These are phyloP conservation scores for Pyrenochaeta sp. DNA, from an alignment of 2,329 filamentous ascomycete genomes.

Conservation along the genomic window DNA sequence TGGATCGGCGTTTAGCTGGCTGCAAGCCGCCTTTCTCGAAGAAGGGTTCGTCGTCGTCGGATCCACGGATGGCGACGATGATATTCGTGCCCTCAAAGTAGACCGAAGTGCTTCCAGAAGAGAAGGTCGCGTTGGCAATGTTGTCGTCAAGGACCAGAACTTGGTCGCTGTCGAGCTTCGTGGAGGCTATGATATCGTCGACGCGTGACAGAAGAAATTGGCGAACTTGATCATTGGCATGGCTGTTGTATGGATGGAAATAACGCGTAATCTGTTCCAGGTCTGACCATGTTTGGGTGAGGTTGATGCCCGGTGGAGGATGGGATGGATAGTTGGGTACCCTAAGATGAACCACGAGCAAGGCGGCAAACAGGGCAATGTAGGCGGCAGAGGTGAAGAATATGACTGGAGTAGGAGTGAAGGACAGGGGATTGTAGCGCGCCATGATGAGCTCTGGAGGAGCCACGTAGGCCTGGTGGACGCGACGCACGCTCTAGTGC, in stretches of 20 bases:
- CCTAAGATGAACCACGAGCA: slow-evolving; percentile 76
- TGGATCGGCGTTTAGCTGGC: slow-evolving; percentile 49
- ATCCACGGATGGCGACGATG: slow-evolving; percentile 87
- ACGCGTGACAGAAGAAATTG: slow-evolving; percentile 77
- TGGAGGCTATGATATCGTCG: slow-evolving; percentile 71
- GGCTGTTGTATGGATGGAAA: slow-evolving; percentile 91
- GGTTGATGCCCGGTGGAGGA: slow-evolving; percentile 70
- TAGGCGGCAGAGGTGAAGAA: slow-evolving; percentile 80
- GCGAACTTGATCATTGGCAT: slow-evolving; percentile 80
- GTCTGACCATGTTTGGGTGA: slow-evolving; percentile 87
- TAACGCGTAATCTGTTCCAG: slow-evolving; percentile 75
- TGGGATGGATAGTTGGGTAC: slow-evolving; percentile 71
- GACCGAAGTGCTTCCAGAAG: slow-evolving; percentile 60
- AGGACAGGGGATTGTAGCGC: slow-evolving; percentile 66
- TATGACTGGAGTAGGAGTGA: slow-evolving; percentile 81
- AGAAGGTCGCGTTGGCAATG: slow-evolving; percentile 78
- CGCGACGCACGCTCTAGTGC: slow-evolving; percentile 11
- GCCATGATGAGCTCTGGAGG: slow-evolving; percentile 35
- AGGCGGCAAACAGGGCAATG: slow-evolving; percentile 74
- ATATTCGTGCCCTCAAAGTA: slow-evolving; percentile 96
- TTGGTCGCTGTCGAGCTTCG: slow-evolving; percentile 48
- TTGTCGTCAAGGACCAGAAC: slow-evolving; percentile 81
- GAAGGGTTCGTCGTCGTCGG: slow-evolving; percentile 75
- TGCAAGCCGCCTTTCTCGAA: slow-evolving; percentile 63
- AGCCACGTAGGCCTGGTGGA: slow-evolving; percentile 15